phyloP scores from a whole-genome alignment of 1,139 yeast genomes.

The Yamadazyma spencermartinsiae region DNA sequence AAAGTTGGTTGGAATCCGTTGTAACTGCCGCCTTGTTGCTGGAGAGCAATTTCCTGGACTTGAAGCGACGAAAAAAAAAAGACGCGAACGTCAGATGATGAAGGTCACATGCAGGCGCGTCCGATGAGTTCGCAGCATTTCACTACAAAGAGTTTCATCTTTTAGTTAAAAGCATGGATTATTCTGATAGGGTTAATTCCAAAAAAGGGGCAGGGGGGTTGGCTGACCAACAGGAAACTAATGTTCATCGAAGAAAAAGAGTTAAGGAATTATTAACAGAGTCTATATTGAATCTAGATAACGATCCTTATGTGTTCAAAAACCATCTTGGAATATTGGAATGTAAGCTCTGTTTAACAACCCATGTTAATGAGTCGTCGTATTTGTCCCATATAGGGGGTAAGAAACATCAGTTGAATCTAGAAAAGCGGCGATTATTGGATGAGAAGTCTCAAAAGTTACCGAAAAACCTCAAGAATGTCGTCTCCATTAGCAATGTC shows the following conservation, averaged over 20 bases:
- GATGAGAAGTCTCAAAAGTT: conserved; percentile 33
- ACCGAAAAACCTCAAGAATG: conserved; percentile 16
- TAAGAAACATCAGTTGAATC: conserved; percentile 66
- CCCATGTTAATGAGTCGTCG: conserved; percentile 73
- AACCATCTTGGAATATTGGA: conserved; percentile 76
- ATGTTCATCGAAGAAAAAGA: conserved; percentile 64
- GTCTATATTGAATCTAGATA: conserved; percentile 60
- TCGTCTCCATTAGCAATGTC: conserved; percentile 31
- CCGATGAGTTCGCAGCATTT: not conserved
- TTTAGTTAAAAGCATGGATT: conserved; percentile 33
- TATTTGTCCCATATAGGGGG: conserved; percentile 82
- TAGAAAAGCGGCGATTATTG: conserved; percentile 55
- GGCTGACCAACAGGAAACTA: conserved; percentile 67
- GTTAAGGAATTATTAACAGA: conserved; percentile 64
- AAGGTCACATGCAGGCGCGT: not conserved
- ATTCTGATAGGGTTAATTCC: conserved; percentile 45
- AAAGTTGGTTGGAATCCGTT: too few relatives aligned
- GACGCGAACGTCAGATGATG: not conserved
- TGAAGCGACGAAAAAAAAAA: not conserved
- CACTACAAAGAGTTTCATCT: not conserved
- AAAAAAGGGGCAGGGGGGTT: conserved; percentile 66
- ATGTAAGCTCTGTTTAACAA: conserved; percentile 73
- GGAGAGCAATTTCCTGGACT: not conserved
- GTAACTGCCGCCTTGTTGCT: not conserved
- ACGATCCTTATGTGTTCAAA: conserved; percentile 75